Percentiles rank a stretch among this genome's conserved stretches.
Conservation (phyloP, 2,329 filamentous ascomycete genomes). For the Neospermospora avenae region DNA sequence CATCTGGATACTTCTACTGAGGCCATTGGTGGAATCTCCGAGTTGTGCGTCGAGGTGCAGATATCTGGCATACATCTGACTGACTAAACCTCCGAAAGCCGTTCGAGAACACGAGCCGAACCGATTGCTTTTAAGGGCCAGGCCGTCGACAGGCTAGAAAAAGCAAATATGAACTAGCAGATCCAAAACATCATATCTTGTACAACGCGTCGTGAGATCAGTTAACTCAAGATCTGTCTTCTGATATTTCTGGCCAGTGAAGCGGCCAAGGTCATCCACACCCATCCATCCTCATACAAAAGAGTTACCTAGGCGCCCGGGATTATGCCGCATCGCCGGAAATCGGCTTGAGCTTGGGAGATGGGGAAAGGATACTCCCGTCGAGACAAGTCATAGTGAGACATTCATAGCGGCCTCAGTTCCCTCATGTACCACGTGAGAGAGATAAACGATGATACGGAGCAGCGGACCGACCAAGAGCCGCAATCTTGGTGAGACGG, state of each 20-base stretch:
- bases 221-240: too few species aligned
- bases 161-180: not conserved
- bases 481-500: not conserved
- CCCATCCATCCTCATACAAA: not conserved
- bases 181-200: not conserved
- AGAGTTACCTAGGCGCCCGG: not conserved
- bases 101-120: slow-evolving; percentile 1
- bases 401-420: not conserved
- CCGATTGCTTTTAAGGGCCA: not conserved
- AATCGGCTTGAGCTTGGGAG: not conserved
- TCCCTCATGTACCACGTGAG: not conserved
- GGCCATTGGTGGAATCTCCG: not conserved
- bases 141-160: not conserved
- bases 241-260: not conserved
- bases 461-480: not conserved
- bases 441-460: not conserved
- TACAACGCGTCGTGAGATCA: not conserved
- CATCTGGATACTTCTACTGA: not conserved
- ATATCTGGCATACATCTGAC: not conserved
- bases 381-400: not conserved
- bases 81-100: not conserved
- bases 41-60: not conserved
- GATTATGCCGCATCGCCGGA: not conserved
- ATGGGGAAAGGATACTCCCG: not conserved
- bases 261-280: not conserved